Percentiles rank a stretch among this genome's conserved stretches.
phyloP scores from a whole-genome alignment of 306 rosid genomes.

The Malus domestica region ASM211411v1 NC_041796.1:4119001-4119500 shows the following conservation, averaged over 20 bases:
- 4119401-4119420: conserved; percentile 99
- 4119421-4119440: conserved; percentile 99
- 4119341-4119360: conserved; percentile 28
- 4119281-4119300: conserved; percentile 25
- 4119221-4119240: conserved; percentile 70
- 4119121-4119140: conserved; percentile 45
- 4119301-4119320: conserved; percentile 29
- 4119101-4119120: conserved; percentile 18
- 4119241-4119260: conserved; percentile 37
- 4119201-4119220: conserved; percentile 57
- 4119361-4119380: conserved; percentile 30
- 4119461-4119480: conserved; percentile 70
- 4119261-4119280: conserved; percentile 19
- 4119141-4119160: conserved; percentile 22
- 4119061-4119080: conserved; percentile 45
- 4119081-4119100: conserved; percentile 7
- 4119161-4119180: conserved; percentile 34
- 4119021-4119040: conserved; percentile 21
- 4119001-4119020: conserved; percentile 34
- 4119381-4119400: conserved; percentile 77
- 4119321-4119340: conserved; percentile 21
- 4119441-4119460: conserved; percentile 72
- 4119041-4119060: conserved; percentile 32
- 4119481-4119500: conserved; percentile 43
- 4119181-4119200: conserved; percentile 53